Evolutionary conservation across 2,329 filamentous ascomycete genomes (phyloP), one percentile per base, ranked within the genome.

Genomic region (Nigrograna mackinnonii): DNA sequence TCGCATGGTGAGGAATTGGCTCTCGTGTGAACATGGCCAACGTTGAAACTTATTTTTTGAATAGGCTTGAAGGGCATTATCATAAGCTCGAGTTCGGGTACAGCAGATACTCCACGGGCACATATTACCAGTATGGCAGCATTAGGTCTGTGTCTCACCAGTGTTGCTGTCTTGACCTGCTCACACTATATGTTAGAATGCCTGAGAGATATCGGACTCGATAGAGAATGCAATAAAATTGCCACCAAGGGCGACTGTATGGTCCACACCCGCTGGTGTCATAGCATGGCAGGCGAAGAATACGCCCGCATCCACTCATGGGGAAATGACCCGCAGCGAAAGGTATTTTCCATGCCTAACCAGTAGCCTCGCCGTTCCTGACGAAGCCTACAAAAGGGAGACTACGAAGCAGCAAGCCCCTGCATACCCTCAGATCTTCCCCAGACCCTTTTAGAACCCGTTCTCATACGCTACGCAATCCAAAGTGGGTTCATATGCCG

Each of bases 101-200:
- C 75, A 1, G 78, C 80, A 2, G 67, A 78, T 43, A 82, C 79
- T 1, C 82, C 82, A 1, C 68, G 82, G 18, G 81, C 80, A 1
- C 81, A 84, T 55, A 80, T 83, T 41, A 82, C 77, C 32, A 85
- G 83, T 55, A 78, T 77, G 60, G 79, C 79, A 0, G 78, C 78
- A 0, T n/a, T n/a, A n/a, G n/a, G n/a, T n/a, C n/a, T n/a, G n/a
- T n/a, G n/a, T n/a, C n/a, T n/a, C n/a, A n/a, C n/a, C n/a, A n/a
- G n/a, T n/a, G n/a, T n/a, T n/a, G n/a, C n/a, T n/a, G n/a, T n/a
- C n/a, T n/a, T n/a, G n/a, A n/a, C n/a, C n/a, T n/a, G n/a, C n/a
- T n/a, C n/a, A n/a, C n/a, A n/a, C n/a, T n/a, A n/a, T n/a, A n/a
- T n/a, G n/a, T 26, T 52, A 69, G 82, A 76, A 59, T 74, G 70